Evolutionary conservation across 140 eudicot genomes (phyloP).

Genomic region (Oenanthe javanica): DNA sequence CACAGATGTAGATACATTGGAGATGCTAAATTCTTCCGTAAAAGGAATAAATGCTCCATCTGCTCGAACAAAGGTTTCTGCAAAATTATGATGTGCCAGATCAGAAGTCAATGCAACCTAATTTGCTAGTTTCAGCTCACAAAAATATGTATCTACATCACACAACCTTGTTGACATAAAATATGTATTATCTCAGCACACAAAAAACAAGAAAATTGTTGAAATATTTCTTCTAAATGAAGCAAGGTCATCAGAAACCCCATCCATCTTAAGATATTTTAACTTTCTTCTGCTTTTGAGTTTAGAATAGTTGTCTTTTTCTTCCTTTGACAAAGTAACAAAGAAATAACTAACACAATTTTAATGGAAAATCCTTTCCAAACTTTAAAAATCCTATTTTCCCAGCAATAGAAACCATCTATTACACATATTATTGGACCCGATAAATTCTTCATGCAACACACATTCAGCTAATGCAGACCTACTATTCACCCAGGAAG

Average conservation of each 20-base stretch:
- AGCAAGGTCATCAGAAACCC: neutral
- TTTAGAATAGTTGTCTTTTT: neutral
- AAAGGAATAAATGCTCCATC: conserved; percentile 96
- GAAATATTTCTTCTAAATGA: neutral
- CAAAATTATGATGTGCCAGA: conserved; percentile 14
- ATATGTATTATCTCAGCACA: neutral
- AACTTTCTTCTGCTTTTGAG: neutral
- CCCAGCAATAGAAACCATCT: neutral
- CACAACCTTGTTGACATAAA: neutral
- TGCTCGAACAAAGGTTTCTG: conserved; percentile 93
- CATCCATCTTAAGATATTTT: neutral
- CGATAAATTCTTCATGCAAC: neutral
- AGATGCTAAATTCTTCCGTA: conserved; percentile 62
- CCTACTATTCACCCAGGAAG: neutral
- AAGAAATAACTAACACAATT: neutral
- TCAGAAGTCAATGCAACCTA: conserved; percentile 3
- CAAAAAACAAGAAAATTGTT: neutral
- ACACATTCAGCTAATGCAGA: neutral
- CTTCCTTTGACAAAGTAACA: neutral
- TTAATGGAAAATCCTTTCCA: neutral
- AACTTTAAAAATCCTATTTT: neutral
- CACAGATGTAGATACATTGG: conserved; percentile 56
- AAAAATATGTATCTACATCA: neutral
- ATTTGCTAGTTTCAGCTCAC: neutral
- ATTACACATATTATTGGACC: neutral